Evolutionary conservation across 345 rosid genomes (phyloP), one percentile per base, ranked within the genome.

Genomic region (Passiflora organensis): DNA sequence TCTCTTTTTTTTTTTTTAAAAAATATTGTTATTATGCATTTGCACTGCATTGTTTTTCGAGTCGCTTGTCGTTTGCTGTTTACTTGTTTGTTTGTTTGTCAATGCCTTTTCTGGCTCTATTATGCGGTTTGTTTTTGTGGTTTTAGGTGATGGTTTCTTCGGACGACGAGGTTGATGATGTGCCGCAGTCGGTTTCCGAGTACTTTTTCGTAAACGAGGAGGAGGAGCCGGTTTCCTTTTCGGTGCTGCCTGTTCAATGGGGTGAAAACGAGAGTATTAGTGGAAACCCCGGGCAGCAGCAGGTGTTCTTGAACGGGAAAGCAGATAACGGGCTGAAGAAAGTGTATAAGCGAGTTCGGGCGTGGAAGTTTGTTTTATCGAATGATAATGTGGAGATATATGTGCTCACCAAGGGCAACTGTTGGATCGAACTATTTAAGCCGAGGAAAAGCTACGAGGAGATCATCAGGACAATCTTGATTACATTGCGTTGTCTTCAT

Each of bases 391-490:
- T 11, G 0, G 89, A 75, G 64, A 76, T 89, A 44, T 84, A 59
- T 4, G 95, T 86, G 52, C 81, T 86, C 13, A 69, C 86, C 0
- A 86, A 78, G 71, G 87, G 77, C 9, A 78, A 76, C 34, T 18
- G 21, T 9, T 93, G 96, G 87, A 54, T 93, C 6, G 77, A 77
- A 68, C 73, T 93, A 22, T 79, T 75, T 42, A 86, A 82, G 68
- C 87, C 96, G 1, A 82, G 93, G 83, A 93, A 86, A 71, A 76
- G 83, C 66, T 86, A 49, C 46, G 89, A 59, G 64, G 78, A 53
- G n/a, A 69, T 64, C 43, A 72, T 76, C 13, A 75, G 87, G 78
- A 74, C 76, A 6, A 63, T 76, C 56, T 68, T 86, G 64, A 63
- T 86, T 19, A 78, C 86, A 0, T 64, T 89, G 53, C 77, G 76